These are phyloP conservation scores for Cyberlindnera maclurae DNA, from an alignment of 805 yeast species.

Conservation along the genomic window DNA sequence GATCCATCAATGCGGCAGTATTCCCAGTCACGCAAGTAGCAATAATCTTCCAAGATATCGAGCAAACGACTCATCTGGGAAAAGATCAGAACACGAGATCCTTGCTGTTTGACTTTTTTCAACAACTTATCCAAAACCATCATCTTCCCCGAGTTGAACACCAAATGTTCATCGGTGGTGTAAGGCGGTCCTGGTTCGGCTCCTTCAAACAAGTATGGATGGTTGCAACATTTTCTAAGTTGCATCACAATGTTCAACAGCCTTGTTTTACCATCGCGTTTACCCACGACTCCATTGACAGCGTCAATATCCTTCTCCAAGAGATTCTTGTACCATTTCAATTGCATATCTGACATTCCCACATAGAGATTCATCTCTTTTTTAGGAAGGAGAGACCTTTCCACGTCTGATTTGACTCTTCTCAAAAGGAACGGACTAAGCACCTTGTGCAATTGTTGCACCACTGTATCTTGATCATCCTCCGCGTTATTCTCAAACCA, in stretches of 20 bases:
- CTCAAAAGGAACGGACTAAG: slow-evolving; percentile 82
- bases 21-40: slow-evolving; percentile 72
- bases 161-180: slow-evolving; percentile 91
- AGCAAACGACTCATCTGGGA: slow-evolving; percentile 90
- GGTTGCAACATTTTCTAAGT: slow-evolving; percentile 92
- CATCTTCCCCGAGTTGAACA: slow-evolving; percentile 89
- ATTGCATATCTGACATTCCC: slow-evolving; percentile 94
- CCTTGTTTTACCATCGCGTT: slow-evolving; percentile 87
- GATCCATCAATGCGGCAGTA: slow-evolving; percentile 93
- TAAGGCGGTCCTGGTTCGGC: slow-evolving; percentile 99
- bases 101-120: slow-evolving; percentile 61
- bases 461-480: slow-evolving; percentile 73
- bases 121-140: slow-evolving; percentile 77
- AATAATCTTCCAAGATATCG: slow-evolving; percentile 89
- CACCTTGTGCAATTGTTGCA: slow-evolving; percentile 82
- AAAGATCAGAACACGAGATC: slow-evolving; percentile 85
- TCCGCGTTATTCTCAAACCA: slow-evolving; percentile 68
- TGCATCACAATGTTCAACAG: slow-evolving; percentile 94
- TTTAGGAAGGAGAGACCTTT: slow-evolving; percentile 82
- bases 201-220: slow-evolving; percentile 96
- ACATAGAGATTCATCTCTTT: slow-evolving; percentile 84
- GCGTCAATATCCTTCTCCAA: slow-evolving; percentile 93
- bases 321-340: slow-evolving; percentile 82
- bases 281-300: slow-evolving; percentile 92
- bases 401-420: slow-evolving; percentile 90